Conservation (phyloP, 768 basidiomycete species). For the Suillus lakei region DNA sequence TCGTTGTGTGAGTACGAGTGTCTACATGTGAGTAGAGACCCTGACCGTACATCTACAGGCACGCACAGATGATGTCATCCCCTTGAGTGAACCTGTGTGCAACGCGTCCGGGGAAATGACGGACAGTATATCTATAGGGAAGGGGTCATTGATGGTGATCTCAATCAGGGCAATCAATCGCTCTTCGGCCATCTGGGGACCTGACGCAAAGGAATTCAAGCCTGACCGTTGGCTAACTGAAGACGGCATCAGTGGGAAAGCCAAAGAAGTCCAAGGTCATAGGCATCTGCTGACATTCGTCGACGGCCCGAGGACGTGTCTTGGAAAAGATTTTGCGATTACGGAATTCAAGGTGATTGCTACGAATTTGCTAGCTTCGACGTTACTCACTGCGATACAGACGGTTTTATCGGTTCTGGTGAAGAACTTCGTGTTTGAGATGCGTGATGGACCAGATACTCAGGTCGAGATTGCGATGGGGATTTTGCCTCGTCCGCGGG, state of each 20-base stretch:
- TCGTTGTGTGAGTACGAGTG: conserved; percentile 33
- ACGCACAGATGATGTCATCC: conserved; percentile 42
- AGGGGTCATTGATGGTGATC: conserved; percentile 42
- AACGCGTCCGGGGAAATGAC: conserved; percentile 32
- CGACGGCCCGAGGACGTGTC: conserved; percentile 50
- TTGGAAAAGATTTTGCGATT: conserved; percentile 48
- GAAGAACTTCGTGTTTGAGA: conserved; percentile 16
- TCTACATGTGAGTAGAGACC: background rate
- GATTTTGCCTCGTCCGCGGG: conserved; percentile 20
- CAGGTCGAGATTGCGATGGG: conserved; percentile 10
- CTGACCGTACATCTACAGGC: conserved; percentile 31
- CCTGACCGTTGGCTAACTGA: conserved; percentile 48
- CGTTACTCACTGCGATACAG: conserved; percentile 25
- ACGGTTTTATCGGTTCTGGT: conserved; percentile 50
- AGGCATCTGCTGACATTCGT: conserved; percentile 48
- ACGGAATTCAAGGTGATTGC: conserved; percentile 44
- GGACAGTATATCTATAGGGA: conserved; percentile 38
- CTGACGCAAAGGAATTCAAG: conserved; percentile 45
- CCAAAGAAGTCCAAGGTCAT: conserved; percentile 42
- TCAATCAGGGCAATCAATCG: conserved; percentile 47
- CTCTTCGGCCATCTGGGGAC: conserved; percentile 48
- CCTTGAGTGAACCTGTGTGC: conserved; percentile 37
- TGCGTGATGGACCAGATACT: conserved; percentile 15
- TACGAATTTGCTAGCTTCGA: background rate
- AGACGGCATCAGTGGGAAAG: conserved; percentile 31